These are phyloP conservation scores for Pharnaceum exiguum DNA, from an alignment of 148 eudicot genomes.

Conservation along the genomic window DNA sequence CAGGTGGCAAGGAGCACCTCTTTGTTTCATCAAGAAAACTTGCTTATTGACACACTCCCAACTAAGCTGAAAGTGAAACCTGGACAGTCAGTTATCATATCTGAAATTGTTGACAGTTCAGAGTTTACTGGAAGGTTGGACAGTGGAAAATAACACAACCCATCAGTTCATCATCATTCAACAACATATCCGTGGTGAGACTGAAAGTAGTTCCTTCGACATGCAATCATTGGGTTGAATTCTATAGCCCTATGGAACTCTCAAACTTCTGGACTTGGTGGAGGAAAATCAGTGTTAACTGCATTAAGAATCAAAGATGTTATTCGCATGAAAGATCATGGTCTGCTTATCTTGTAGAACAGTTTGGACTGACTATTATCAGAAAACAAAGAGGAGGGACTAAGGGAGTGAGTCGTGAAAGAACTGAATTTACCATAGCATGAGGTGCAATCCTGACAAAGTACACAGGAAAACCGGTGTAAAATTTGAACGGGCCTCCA, in stretches of 20 bases:
- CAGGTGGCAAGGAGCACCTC: no score
- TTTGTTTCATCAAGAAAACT: no score
- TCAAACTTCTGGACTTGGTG: constrained; percentile 82
- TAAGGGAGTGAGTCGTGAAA: constrained; percentile 12
- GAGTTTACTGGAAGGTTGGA: no score
- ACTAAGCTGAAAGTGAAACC: no score
- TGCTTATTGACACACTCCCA: no score
- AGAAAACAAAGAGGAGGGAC: not conserved
- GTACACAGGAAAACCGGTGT: constrained; percentile 92
- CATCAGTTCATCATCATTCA: no score
- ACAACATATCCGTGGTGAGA: no score
- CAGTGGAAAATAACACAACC: no score
- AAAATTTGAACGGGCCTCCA: constrained; percentile 89
- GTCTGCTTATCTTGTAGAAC: not conserved
- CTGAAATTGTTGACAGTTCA: no score
- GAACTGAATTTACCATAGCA: constrained; percentile 83
- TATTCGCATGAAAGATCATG: not conserved
- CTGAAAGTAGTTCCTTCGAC: not conserved
- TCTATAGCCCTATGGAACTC: constrained; percentile 49
- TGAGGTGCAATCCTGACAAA: constrained; percentile 93
- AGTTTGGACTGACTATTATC: not conserved
- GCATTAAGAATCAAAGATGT: constrained; percentile 14
- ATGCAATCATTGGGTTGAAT: not conserved
- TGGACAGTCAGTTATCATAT: no score
- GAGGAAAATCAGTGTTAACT: constrained; percentile 95